Percentiles rank a stretch among this genome's conserved stretches.
These are phyloP conservation scores for Solanum chiquidenum DNA, from an alignment of 257 asterid species.

Conservation along the genomic window DNA sequence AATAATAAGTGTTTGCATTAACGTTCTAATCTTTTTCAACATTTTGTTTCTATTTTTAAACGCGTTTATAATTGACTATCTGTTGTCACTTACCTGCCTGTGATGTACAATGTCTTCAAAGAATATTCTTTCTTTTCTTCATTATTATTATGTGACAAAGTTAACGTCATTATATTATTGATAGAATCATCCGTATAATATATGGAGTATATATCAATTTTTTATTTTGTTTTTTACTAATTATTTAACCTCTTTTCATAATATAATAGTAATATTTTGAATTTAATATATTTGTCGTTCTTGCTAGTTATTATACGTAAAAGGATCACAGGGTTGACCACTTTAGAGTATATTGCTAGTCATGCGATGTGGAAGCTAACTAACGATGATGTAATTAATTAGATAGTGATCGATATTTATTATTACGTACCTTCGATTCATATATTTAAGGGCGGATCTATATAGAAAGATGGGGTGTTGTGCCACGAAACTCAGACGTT, in stretches of 20 bases:
- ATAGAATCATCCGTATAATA: background rate
- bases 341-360: background rate
- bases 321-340: background rate
- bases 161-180: background rate
- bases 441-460: background rate
- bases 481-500: no score
- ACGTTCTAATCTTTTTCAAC: background rate
- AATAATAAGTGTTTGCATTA: background rate
- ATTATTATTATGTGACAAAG: background rate
- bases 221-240: background rate
- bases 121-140: background rate
- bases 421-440: background rate
- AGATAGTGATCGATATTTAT: background rate
- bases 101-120: background rate
- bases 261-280: background rate
- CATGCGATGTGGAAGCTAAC: background rate
- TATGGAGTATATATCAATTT: background rate
- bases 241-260: background rate
- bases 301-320: background rate
- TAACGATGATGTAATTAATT: background rate
- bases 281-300: background rate
- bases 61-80: background rate
- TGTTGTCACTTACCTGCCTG: background rate
- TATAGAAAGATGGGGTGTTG: background rate
- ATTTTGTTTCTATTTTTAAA: background rate